phyloP scores from a whole-genome alignment of 2,329 filamentous ascomycete species.

The Colletotrichum sp. region DNA sequence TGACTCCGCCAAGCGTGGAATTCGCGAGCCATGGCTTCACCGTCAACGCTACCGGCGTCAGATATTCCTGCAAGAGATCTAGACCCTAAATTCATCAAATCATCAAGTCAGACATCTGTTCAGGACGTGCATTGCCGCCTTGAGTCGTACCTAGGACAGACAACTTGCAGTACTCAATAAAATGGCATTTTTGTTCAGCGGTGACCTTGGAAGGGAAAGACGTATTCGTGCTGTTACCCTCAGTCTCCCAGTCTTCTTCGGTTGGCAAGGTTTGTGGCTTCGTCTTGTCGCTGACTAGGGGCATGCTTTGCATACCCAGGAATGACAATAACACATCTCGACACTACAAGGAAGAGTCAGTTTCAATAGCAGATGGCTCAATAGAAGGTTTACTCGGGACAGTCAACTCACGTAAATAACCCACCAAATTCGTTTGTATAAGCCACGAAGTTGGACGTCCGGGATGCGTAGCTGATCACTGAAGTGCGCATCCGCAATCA shows the following conservation, averaged over 20 bases:
- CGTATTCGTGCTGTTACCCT: neutral
- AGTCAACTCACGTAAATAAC: neutral
- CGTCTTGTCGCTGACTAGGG: neutral
- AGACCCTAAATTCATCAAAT: neutral
- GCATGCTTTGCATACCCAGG: neutral
- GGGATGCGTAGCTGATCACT: neutral
- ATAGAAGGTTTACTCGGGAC: accelerated
- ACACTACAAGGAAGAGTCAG: accelerated
- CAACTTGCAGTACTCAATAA: neutral
- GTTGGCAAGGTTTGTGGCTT: neutral
- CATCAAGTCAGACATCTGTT: neutral
- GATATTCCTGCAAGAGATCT: neutral
- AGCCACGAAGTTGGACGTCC: neutral
- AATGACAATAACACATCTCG: neutral
- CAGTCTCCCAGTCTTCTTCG: neutral
- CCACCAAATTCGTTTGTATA: neutral
- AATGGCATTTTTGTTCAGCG: neutral
- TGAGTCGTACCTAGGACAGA: neutral
- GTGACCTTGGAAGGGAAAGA: neutral
- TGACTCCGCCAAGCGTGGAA: neutral
- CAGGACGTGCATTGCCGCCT: neutral
- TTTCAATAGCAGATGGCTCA: neutral
- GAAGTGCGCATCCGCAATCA: accelerated
- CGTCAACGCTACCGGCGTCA: neutral
- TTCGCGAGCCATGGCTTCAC: neutral